Evolutionary conservation across 345 rosid species (phyloP).

Genomic region (Corymbia maculata): DNA sequence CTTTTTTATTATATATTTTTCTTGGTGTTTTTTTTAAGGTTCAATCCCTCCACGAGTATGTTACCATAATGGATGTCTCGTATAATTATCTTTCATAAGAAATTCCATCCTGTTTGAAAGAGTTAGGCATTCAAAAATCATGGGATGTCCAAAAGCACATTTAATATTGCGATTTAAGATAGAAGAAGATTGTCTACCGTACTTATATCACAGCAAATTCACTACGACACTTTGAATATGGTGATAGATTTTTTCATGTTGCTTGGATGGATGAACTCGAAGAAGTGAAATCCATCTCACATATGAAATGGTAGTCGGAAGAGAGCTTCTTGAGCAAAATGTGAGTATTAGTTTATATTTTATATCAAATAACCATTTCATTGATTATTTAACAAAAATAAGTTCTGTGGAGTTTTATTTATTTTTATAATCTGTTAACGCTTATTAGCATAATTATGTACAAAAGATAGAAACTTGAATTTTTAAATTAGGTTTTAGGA

Average conservation of each 20-base stretch:
- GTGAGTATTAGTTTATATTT: not conserved
- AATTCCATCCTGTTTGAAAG: not conserved
- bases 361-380: not conserved
- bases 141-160: rapidly evolving
- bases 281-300: too few species aligned
- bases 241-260: too few species aligned
- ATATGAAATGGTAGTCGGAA: too few species aligned
- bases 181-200: not conserved
- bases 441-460: not conserved
- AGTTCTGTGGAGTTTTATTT: not conserved
- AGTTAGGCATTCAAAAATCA: too few species aligned
- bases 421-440: not conserved
- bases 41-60: too few species aligned
- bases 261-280: too few species aligned
- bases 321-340: too few species aligned
- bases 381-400: too few species aligned
- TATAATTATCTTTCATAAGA: too few species aligned
- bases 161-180: too few species aligned
- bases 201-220: not conserved
- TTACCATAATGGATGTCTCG: too few species aligned
- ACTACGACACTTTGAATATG: not conserved
- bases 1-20: too few species aligned
- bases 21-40: not conserved
- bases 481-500: not conserved
- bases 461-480: not conserved